Conservation (phyloP, 2,329 filamentous ascomycete genomes). For the Monosporascus sp. region DNA sequence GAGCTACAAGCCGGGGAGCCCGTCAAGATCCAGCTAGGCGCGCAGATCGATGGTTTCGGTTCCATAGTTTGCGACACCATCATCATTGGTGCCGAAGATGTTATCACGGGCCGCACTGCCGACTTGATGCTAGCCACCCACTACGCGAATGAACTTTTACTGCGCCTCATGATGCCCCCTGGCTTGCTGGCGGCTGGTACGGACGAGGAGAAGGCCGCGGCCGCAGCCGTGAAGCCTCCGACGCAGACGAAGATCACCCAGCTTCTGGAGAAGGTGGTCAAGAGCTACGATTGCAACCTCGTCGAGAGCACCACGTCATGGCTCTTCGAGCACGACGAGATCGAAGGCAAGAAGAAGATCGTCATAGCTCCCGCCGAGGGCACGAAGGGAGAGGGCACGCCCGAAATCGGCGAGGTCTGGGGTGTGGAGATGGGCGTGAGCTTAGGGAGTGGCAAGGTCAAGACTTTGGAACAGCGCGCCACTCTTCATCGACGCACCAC, state of each 20-base stretch:
- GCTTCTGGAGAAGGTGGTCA: constrained; percentile 85
- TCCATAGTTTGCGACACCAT: constrained; percentile 95
- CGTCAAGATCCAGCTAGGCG: constrained; percentile 97
- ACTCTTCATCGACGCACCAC: constrained; percentile 91
- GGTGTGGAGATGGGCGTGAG: constrained; percentile 94
- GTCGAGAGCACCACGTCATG: constrained; percentile 98
- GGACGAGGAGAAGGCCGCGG: constrained; percentile 95
- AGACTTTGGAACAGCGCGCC: constrained; percentile 78
- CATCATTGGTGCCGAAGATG: constrained; percentile 61
- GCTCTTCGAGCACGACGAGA: constrained; percentile 95
- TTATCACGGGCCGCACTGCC: constrained; percentile 70
- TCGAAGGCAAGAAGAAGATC: constrained; percentile 96
- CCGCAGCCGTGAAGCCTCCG: constrained; percentile 72
- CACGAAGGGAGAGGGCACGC: constrained; percentile 82
- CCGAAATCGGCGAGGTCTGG: constrained; percentile 92
- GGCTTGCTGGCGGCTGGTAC: constrained; percentile 76
- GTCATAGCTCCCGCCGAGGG: constrained; percentile 83
- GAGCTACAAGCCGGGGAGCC: constrained; percentile 80
- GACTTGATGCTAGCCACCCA: constrained; percentile 87
- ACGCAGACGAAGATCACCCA: constrained; percentile 82
- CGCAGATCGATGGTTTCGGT: constrained; percentile 95
- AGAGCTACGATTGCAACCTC: constrained; percentile 84
- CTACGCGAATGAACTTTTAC: constrained; percentile 91
- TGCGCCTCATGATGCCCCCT: constrained; percentile 88
- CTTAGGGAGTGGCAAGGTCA: constrained; percentile 89